Base-by-base conservation (phyloP, 441 rosid species). In the Eruca vesicaria region DNA sequence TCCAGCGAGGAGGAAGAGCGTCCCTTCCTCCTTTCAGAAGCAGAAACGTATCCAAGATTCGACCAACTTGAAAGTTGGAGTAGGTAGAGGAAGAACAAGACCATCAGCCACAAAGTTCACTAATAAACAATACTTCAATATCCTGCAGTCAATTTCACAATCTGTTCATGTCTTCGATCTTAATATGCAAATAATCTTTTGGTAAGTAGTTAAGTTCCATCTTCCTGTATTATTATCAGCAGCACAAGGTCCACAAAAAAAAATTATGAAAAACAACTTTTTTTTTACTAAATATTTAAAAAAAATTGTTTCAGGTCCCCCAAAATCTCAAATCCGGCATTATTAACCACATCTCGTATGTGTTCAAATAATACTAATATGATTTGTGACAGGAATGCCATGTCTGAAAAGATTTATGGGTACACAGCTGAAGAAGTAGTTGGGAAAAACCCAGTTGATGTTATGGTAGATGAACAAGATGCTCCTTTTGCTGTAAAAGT, bases 121-220 rank as follows among this genome's bases (percentile, higher is more conserved):
- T 2, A 86, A 93, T 62, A 83, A 69, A 35, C 97, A 93, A 69
- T 93, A 85, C 83, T 82, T 91, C 82, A 95, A 89, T 77, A 95
- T 95, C 31, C 83, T 95, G 80, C 96, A 95, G 85, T 87, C 93
- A 14, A 88, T 95, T 97, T 97, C 97, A 41, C 99, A 95, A 69
- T 81, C 97, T 52, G 94, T 95, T 81, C 96, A 95, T 79, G 91
- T 90, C 64, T 79, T 84, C 66, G 96, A 89, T 82, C 81, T 81
- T 3, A 63, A 73, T 15, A 87, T 86, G 71, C 89, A 87, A 45
- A 80, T 95, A 23, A 85, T 93, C 67, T 93, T 92, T 70, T 95
- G 99, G 99, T 95, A 72, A 90, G 88, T 72, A 20, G 20, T 45
- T n/a, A 4, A 48, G 21, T 83, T 16, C 19, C 15, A n/a, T 11